Evolutionary conservation across 164 flowering plant species (phyloP).

Genomic region (Vitis vinifera): DNA sequence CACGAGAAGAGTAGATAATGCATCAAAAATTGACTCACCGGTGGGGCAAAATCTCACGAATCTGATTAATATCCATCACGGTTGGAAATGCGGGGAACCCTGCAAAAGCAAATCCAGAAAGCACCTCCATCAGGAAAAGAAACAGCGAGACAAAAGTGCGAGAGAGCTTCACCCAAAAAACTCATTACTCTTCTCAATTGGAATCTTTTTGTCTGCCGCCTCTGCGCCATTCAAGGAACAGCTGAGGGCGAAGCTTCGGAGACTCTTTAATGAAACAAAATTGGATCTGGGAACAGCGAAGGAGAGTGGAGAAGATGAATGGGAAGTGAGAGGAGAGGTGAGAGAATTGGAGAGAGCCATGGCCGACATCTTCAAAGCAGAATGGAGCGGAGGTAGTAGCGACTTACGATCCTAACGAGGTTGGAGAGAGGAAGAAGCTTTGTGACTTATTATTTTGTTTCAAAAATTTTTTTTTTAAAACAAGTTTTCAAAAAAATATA

Average conservation of each 20-base stretch:
- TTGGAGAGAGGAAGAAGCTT: neutral
- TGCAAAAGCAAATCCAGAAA: conserved; percentile 24
- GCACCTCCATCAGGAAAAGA: neutral
- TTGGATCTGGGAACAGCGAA: conserved; percentile 7
- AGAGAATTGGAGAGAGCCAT: conserved; percentile 24
- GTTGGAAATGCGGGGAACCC: conserved; percentile 78
- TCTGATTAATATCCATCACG: conserved; percentile 79
- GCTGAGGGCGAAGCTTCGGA: neutral
- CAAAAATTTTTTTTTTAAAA: too few species aligned
- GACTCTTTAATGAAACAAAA: neutral
- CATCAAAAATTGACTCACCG: conserved; percentile 39
- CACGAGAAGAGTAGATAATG: neutral
- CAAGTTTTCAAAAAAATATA: too few species aligned
- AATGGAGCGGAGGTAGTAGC: neutral
- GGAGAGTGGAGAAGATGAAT: conserved; percentile 6
- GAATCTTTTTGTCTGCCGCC: conserved; percentile 1
- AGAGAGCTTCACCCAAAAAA: neutral
- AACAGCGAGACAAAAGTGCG: neutral
- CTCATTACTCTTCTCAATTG: conserved; percentile 30
- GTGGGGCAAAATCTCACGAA: conserved; percentile 86
- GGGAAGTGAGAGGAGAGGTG: conserved; percentile 14
- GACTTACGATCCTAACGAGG: neutral
- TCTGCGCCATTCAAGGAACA: conserved; percentile 14
- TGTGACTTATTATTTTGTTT: too few species aligned
- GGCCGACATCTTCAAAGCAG: conserved; percentile 22